Percentiles rank a stretch among this genome's conserved stretches.
phyloP scores from a whole-genome alignment of 257 asterid genomes.

The Solanum tarapatanum region DNA sequence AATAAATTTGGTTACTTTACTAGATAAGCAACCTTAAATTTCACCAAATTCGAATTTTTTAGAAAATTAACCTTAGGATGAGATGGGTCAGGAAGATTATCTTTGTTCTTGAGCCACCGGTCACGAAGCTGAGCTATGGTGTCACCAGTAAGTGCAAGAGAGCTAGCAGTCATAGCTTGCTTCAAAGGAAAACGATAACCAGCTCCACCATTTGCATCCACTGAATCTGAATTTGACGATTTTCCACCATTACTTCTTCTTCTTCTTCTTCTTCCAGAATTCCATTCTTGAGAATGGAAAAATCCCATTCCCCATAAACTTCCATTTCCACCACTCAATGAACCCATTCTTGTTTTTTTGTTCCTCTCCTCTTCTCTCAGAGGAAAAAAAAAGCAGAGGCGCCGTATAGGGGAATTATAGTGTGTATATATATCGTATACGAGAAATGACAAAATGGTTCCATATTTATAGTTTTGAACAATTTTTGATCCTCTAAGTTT shows the following conservation, averaged over 20 bases:
- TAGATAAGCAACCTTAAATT: background rate
- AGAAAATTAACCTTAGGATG: slow-evolving; percentile 1
- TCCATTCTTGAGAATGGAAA: slow-evolving; percentile 4
- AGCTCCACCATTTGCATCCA: slow-evolving; percentile 10
- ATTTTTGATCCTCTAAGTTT: background rate
- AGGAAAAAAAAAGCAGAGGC: background rate
- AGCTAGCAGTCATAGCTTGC: slow-evolving; percentile 58
- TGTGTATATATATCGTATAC: background rate
- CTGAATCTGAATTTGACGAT: slow-evolving; percentile 6
- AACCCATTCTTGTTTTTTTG: slow-evolving; percentile 11
- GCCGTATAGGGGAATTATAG: background rate
- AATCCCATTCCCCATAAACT: slow-evolving; percentile 19
- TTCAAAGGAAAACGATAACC: slow-evolving; percentile 36
- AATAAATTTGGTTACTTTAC: background rate
- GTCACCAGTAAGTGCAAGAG: slow-evolving; percentile 67
- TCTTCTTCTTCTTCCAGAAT: background rate
- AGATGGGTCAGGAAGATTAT: slow-evolving; percentile 8
- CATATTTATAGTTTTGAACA: background rate
- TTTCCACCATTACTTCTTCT: background rate
- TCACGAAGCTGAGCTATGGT: slow-evolving; percentile 64
- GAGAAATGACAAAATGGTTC: background rate
- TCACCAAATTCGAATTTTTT: background rate
- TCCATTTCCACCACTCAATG: slow-evolving; percentile 28
- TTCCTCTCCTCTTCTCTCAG: background rate
- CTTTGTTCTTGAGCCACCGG: slow-evolving; percentile 37